Base-by-base conservation (phyloP, 129 eudicot species). In the Centaurea solstitialis region DNA sequence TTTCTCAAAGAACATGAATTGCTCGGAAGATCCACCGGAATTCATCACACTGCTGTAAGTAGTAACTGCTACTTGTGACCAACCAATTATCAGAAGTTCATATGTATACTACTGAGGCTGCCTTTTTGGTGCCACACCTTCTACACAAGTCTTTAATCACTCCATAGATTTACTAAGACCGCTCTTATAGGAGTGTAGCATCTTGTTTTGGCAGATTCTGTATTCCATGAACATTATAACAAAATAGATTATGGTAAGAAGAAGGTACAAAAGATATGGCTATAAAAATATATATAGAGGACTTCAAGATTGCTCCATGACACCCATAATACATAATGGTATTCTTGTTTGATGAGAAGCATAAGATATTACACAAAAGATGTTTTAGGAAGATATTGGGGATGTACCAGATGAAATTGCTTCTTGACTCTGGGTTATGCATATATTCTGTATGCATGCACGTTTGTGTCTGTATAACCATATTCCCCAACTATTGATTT, bases 1-100 rank as follows among this genome's bases (percentile, higher is more conserved):
- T 96, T 96, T 78, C 91, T 96, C 71, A 96, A 96, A 87, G 99
- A 96, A 87, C 99, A 96, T 70, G 99, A 96, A 84, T 80, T 93
- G 81, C 91, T 96, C 71, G 98, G 99, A 69, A 93, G 79, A 85
- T 87, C 96, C 78, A 96, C 93, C 53, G 99, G 99, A 66, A 86
- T 96, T 81, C 90, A 79, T 39, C 99, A 96, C 88, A 96, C 99
- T 72, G 86, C 97, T 35, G 98, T 96, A 85, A 91, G 95, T 87
- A 91, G 95, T 87, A 30, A 35, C 24, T 47, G 6, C 47, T 73
- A 45, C 38, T 45, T 72, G 43, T 37, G n/a, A 77, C 65, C 33
- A 38, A 39, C 24, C 35, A 66, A 50, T 47, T 22, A 76, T 76
- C 73, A 22, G 24, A 64, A 12, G 24, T 64, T 50, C 39, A 8